Conservation (phyloP, 2,329 filamentous ascomycete genomes). For the Coniochaeta sp. region DNA sequence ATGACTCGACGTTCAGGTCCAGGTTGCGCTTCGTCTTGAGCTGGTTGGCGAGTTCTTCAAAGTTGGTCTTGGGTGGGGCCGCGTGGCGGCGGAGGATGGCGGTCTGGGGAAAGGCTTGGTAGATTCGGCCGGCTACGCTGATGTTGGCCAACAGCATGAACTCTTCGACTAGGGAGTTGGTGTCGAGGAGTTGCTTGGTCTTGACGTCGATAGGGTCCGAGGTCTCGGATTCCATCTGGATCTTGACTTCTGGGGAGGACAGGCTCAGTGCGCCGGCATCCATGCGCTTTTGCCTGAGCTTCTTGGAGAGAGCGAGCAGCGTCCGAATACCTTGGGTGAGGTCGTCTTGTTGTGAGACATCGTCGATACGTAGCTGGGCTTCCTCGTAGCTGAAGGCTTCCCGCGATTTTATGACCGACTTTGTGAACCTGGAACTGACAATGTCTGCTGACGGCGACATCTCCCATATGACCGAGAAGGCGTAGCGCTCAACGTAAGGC, state of each 20-base stretch:
- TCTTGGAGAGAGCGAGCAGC: constrained; percentile 82
- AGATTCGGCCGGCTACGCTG: constrained; percentile 83
- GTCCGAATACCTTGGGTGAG: constrained; percentile 84
- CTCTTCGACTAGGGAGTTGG: constrained; percentile 95
- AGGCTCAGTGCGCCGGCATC: constrained; percentile 91
- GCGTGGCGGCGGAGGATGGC: constrained; percentile 89
- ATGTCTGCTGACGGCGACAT: constrained; percentile 79
- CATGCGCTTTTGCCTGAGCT: constrained; percentile 90
- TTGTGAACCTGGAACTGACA: constrained; percentile 80
- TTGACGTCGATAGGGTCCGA: constrained; percentile 95
- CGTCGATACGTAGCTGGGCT: constrained; percentile 89
- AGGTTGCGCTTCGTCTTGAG: constrained; percentile 79
- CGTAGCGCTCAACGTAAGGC: constrained; percentile 91
- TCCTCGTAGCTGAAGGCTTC: constrained; percentile 98
- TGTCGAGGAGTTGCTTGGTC: constrained; percentile 88
- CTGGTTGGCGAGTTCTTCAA: constrained; percentile 88
- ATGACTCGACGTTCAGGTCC: constrained; percentile 76
- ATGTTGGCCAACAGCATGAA: constrained; percentile 99
- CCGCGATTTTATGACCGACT: constrained; percentile 93
- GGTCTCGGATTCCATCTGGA: constrained; percentile 91
- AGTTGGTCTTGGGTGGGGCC: constrained; percentile 89
- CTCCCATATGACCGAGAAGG: constrained; percentile 85
- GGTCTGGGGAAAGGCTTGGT: constrained; percentile 88
- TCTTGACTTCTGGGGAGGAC: constrained; percentile 94
- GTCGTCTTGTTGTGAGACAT: constrained; percentile 77